These are phyloP conservation scores for Jatropha podagrica DNA, from an alignment of 441 rosid species.

Conservation along the genomic window DNA sequence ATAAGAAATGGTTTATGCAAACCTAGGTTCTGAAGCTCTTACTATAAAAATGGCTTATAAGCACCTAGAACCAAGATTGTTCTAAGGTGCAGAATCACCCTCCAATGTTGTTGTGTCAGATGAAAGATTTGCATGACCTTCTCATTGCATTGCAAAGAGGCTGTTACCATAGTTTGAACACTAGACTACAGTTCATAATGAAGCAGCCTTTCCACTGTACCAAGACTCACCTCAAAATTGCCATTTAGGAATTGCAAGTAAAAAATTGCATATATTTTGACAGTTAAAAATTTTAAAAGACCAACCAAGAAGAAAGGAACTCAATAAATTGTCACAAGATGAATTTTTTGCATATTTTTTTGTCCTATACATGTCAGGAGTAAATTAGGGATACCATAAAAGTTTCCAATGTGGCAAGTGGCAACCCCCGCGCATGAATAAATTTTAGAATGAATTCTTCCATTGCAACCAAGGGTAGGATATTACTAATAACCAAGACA, in stretches of 20 bases:
- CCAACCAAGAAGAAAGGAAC: background rate
- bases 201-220: background rate
- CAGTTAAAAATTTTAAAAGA: background rate
- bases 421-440: background rate
- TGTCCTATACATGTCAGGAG: background rate
- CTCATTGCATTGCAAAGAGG: background rate
- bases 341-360: background rate
- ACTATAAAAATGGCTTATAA: background rate
- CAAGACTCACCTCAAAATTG: background rate
- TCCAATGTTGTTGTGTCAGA: background rate
- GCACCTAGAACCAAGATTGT: background rate
- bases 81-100: background rate
- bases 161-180: background rate
- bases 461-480: constrained; percentile 3
- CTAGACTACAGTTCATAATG: background rate
- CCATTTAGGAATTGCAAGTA: background rate
- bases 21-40: background rate
- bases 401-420: background rate
- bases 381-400: background rate
- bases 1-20: background rate
- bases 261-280: background rate
- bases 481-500: background rate
- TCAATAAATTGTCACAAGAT: background rate
- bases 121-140: background rate
- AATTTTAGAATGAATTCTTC: background rate